Evolutionary conservation across 768 basidiomycete genomes (phyloP), one percentile per base, ranked within the genome.

Genomic region (Hirschioporus abietinus): DNA sequence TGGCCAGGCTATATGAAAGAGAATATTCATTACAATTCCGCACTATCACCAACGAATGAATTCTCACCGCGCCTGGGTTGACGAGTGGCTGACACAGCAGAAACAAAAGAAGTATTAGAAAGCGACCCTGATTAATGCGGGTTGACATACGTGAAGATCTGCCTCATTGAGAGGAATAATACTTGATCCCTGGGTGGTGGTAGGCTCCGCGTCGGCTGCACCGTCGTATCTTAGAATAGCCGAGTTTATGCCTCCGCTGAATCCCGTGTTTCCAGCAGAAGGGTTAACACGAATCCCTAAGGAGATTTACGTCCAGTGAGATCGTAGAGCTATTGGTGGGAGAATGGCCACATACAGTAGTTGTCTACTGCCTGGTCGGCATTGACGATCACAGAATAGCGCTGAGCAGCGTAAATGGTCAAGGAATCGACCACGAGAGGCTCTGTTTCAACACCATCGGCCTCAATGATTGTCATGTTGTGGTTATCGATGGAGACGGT

Each of bases 331-430:
- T 8, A 52, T 65, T 42, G 59, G 0, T 36, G 27, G n/a, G 24
- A n/a, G 59, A 23, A 23, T 57, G 59, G 35, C 73, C 57, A 58
- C 66, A 12, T 60, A 72, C 81, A 82, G 63, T 83, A 83, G 68
- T 83, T 83, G 65, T 72, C 75, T 1, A 75, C 69, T 0, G 76
- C 66, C 63, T 80, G 76, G 59, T 77, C 72, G 8, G 81, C 82
- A 34, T 69, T 70, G 25, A 64, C 24, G 35, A 69, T 27, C 18
- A 64, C 18, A 1, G 63, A 64, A 20, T 64, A 64, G 20, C 68
- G 66, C 60, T 69, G 68, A 15, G 66, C 68, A 26, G 66, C 66
- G 17, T 62, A 69, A 34, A 69, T 69, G 18, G 60, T 34, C 6
- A 69, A 63, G 25, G 68, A 69, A 7, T 66, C 61, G 15, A 63